These are phyloP conservation scores for Agapanthus africanus DNA, from an alignment of 106 monocot genomes.

Conservation along the genomic window DNA sequence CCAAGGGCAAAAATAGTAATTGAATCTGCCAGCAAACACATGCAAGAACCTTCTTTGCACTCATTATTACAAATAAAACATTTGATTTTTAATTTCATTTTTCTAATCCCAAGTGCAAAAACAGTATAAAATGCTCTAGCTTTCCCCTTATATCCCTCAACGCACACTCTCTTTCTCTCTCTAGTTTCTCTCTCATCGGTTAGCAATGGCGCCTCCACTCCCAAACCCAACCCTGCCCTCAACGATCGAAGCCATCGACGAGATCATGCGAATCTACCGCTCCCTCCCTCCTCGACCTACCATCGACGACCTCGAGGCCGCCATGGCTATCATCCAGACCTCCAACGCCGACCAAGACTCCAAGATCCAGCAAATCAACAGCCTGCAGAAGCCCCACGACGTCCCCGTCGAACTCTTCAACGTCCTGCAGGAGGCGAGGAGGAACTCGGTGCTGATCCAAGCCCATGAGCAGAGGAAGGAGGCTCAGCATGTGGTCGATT, in stretches of 20 bases:
- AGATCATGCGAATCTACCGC: constrained; percentile 64
- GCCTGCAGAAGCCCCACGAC: constrained; percentile 28
- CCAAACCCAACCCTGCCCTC: constrained; percentile 13
- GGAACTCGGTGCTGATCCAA: constrained; percentile 37
- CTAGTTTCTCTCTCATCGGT: no score
- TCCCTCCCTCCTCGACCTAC: constrained; percentile 64
- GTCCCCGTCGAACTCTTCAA: constrained; percentile 68
- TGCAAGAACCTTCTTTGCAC: no score
- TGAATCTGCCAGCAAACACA: no score
- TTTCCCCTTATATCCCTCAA: no score
- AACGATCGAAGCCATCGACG: constrained; percentile 41
- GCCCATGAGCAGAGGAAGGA: constrained; percentile 63
- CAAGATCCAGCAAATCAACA: constrained; percentile 31
- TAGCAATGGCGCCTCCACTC: background rate
- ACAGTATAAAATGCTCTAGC: no score
- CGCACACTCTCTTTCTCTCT: no score
- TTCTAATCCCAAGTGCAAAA: no score
- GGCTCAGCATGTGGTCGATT: constrained; percentile 43
- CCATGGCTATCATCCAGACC: constrained; percentile 44
- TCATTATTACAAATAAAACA: no score
- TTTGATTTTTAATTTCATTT: no score
- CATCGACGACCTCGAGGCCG: constrained; percentile 73
- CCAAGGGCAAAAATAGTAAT: no score
- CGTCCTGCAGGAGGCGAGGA: constrained; percentile 57
- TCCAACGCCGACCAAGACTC: constrained; percentile 48